Base-by-base conservation (phyloP, 2,329 filamentous ascomycete genomes). In the Fusarium sp. region DNA sequence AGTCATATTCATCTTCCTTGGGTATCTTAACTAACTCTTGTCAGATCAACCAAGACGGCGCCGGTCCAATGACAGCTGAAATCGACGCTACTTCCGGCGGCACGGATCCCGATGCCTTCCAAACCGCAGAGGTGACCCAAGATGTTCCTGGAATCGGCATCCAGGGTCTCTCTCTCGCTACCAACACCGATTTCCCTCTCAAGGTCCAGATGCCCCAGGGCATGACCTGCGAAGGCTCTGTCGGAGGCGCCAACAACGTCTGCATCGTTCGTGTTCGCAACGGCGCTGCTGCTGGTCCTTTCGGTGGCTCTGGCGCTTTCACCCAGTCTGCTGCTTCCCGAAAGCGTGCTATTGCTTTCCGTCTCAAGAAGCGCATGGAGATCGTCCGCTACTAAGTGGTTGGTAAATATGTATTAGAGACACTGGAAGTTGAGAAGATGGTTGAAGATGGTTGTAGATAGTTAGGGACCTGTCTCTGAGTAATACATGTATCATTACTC, bases 11-110 rank as follows among this genome's bases (percentile, higher is more conserved):
- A 2, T 3, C 15, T 0, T 0, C 6, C 1, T 0, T 4, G 5
- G 5, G 10, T 15, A 0, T 1, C 12, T 3, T 6, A 1, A 18
- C 43, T 67, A 44, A 67, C 64, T 16, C 3, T 2, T 1, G n/a
- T 0, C 32, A 93, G 83, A 88, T 93, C 83, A 93, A 93, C 86
- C 90, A 92, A 81, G 91, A 93, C 75, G 91, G 91, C 28, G 91
- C 90, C 1, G 91, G 91, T 4, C 90, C 90, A 3, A 82, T 93
- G 53, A 87, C 84, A 35, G 90, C 90, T 13, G 83, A 85, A 47
- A 84, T 93, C 54, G 91, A 93, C 77, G 82, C 85, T 46, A 91
- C 90, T 32, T 92, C 90, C 4, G 90, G 89, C 38, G 91, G 91
- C 60, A 89, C 86, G 9, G 88, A 92, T 76, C 42, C 86, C 30